A percentile compares a stretch with the other conserved stretches of the same genome.
Conservation (phyloP, 129 eudicot species). For the sunflower (Helianthus annuus) region HanXRQr2.0-SUNRISE NC_035444.2:17081397-17081896, state of each 20-base stretch:
- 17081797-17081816: slow-evolving; percentile 29
- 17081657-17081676: slow-evolving; percentile 42
- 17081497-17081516: not conserved
- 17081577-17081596: slow-evolving; percentile 6
- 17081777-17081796: slow-evolving; percentile 40
- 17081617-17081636: slow-evolving; percentile 42
- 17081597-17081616: slow-evolving; percentile 27
- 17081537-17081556: not conserved
- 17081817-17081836: slow-evolving; percentile 59
- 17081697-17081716: slow-evolving; percentile 39
- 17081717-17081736: slow-evolving; percentile 32
- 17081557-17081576: not conserved
- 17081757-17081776: slow-evolving; percentile 21
- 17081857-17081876: slow-evolving; percentile 35
- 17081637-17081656: slow-evolving; percentile 42
- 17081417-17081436: not conserved
- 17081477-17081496: not conserved
- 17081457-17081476: not conserved
- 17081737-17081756: slow-evolving; percentile 26
- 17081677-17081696: slow-evolving; percentile 46
- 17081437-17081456: not conserved
- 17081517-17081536: not conserved
- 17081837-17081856: slow-evolving; percentile 46
- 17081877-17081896: slow-evolving; percentile 72
- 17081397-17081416: too few relatives aligned